These are phyloP conservation scores for Wallemia mellicola DNA, from an alignment of 1,284 basidiomycete species.

Conservation along the genomic window DNA sequence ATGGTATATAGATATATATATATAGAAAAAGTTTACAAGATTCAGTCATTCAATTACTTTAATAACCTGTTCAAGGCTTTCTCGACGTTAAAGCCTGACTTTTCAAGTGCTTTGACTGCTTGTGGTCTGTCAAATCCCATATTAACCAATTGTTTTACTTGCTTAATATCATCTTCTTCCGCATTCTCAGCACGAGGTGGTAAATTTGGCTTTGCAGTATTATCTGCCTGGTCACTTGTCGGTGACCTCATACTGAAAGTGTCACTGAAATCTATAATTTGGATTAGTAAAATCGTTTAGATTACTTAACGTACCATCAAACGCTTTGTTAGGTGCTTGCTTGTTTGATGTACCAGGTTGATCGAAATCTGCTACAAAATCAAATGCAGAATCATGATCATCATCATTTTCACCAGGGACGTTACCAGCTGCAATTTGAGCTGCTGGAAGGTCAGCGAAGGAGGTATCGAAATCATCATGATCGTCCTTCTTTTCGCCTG, in stretches of 20 bases:
- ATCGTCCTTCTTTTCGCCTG: background rate
- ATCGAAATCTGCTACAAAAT: background rate
- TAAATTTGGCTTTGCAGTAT: background rate
- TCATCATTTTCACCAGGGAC: background rate
- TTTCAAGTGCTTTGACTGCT: conserved; percentile 40
- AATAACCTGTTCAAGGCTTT: conserved; percentile 39
- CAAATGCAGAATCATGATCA: background rate
- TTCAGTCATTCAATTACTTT: conserved; percentile 4
- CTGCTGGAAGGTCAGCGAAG: background rate
- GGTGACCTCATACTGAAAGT: background rate
- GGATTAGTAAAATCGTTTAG: background rate
- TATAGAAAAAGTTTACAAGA: conserved; percentile 4
- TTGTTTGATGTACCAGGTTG: background rate
- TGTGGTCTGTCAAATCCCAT: conserved; percentile 62
- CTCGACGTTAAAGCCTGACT: conserved; percentile 36
- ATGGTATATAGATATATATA: conserved; percentile 4
- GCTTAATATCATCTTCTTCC: conserved; percentile 35
- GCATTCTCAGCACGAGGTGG: background rate
- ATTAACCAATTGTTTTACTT: conserved; percentile 38
- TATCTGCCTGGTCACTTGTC: background rate
- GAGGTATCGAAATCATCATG: background rate
- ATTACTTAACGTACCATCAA: conserved; percentile 9
- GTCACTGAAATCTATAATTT: background rate
- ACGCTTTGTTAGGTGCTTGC: background rate
- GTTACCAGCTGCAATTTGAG: conserved; percentile 1